Percentiles rank a stretch among this genome's conserved stretches.
phyloP scores from a whole-genome alignment of 2,329 filamentous ascomycete species.

The Xylariales sp. region DNA sequence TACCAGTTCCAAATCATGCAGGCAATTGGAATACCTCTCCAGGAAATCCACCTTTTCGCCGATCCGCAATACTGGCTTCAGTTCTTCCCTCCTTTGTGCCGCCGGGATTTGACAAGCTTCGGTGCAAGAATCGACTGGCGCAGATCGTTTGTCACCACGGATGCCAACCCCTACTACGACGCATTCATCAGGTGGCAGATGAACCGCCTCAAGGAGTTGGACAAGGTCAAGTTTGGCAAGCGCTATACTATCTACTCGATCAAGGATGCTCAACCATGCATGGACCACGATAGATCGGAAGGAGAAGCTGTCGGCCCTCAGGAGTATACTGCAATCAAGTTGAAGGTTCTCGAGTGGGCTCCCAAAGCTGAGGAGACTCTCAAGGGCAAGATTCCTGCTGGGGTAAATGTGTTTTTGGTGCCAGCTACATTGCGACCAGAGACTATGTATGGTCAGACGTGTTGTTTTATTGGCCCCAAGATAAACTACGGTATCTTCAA shows the following conservation, averaged over 20 bases:
- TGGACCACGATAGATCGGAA: slow-evolving; percentile 79
- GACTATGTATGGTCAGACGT: slow-evolving; percentile 98
- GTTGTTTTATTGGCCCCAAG: slow-evolving; percentile 89
- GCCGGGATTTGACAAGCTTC: slow-evolving; percentile 75
- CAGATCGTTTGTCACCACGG: slow-evolving; percentile 87
- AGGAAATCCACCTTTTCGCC: slow-evolving; percentile 91
- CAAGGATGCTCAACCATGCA: slow-evolving; percentile 82
- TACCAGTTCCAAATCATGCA: slow-evolving; percentile 97
- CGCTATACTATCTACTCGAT: slow-evolving; percentile 90
- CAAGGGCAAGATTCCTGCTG: slow-evolving; percentile 72
- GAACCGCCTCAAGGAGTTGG: slow-evolving; percentile 81
- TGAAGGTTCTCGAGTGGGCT: slow-evolving; percentile 87
- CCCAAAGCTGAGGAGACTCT: slow-evolving; percentile 67
- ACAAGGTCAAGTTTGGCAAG: slow-evolving; percentile 92
- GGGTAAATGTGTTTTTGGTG: slow-evolving; percentile 80
- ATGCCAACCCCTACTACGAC: slow-evolving; percentile 96
- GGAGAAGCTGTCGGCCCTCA: slow-evolving; percentile 82
- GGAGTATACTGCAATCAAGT: slow-evolving; percentile 89
- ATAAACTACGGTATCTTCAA: slow-evolving; percentile 89
- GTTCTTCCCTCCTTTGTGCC: slow-evolving; percentile 81
- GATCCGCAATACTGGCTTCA: slow-evolving; percentile 90
- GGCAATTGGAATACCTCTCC: slow-evolving; percentile 77
- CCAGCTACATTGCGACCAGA: slow-evolving; percentile 90
- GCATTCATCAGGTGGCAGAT: slow-evolving; percentile 97
- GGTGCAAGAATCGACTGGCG: slow-evolving; percentile 91